A percentile compares a stretch with the other conserved stretches of the same genome.
Conservation (phyloP, 768 basidiomycete genomes). For the Hericium alpestre region DNA sequence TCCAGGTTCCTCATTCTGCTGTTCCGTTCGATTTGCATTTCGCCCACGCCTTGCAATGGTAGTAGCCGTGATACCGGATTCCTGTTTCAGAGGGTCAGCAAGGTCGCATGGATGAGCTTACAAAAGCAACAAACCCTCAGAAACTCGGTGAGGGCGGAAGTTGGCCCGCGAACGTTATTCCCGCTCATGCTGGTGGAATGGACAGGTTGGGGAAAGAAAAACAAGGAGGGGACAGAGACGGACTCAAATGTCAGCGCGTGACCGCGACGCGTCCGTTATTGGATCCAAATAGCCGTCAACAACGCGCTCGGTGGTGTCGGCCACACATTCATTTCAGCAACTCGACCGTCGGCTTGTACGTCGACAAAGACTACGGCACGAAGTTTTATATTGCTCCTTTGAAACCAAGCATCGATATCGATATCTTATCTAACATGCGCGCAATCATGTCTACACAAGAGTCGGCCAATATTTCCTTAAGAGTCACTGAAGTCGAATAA, state of each 20-base stretch:
- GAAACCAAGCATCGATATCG: neutral
- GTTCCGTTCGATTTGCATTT: neutral
- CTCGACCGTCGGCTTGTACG: neutral
- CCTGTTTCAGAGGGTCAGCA: conserved; percentile 20
- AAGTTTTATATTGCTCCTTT: neutral
- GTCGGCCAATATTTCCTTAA: neutral
- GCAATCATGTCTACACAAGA: too few species aligned
- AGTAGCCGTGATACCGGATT: conserved; percentile 39
- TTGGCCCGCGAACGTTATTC: conserved; percentile 69
- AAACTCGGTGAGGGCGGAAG: conserved; percentile 77
- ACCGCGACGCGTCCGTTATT: neutral
- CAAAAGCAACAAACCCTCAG: conserved; percentile 40
- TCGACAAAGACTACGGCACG: neutral
- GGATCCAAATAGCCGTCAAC: neutral
- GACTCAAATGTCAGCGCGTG: neutral
- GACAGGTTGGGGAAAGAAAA: neutral
- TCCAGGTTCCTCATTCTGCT: conserved; percentile 27
- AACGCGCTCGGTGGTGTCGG: neutral
- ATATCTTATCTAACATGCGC: too few species aligned
- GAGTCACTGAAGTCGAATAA: neutral
- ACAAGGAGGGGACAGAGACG: neutral
- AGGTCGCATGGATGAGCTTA: neutral
- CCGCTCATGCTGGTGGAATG: conserved; percentile 3
- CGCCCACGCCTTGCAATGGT: conserved; percentile 28
- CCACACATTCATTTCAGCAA: neutral